Conservation (phyloP, 768 basidiomycete genomes). For the Daedalea quercina region DNA sequence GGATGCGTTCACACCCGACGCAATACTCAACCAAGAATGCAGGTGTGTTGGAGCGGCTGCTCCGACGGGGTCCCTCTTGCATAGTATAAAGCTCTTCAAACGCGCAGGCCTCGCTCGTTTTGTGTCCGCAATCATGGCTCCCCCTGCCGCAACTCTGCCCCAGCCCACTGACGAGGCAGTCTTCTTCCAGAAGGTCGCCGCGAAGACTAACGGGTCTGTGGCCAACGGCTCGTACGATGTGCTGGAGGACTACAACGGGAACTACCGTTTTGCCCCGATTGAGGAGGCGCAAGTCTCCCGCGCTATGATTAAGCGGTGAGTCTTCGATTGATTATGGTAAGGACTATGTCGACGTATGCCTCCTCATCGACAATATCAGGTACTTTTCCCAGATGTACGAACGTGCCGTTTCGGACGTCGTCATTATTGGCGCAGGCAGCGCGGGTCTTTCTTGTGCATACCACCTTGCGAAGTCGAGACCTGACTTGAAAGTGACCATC, state of each 20-base stretch:
- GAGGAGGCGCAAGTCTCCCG: conserved; percentile 71
- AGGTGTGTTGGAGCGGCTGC: not conserved
- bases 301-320: conserved; percentile 67
- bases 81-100: not conserved
- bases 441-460: conserved; percentile 71
- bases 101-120: not conserved
- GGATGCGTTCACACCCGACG: not conserved
- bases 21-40: not conserved
- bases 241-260: conserved; percentile 51
- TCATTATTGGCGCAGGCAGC: conserved; percentile 66
- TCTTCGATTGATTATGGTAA: not conserved
- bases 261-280: conserved; percentile 66
- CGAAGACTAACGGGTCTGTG: conserved; percentile 19
- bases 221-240: conserved; percentile 28
- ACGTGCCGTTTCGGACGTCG: conserved; percentile 67
- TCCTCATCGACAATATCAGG: conserved; percentile 25
- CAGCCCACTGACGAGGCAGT: conserved; percentile 13
- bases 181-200: conserved; percentile 10
- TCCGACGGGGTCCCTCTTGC: not conserved
- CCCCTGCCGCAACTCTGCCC: conserved; percentile 28
- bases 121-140: conserved; percentile 25
- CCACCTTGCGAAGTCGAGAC: conserved; percentile 57
- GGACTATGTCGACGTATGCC: too few species aligned
- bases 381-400: conserved; percentile 75
- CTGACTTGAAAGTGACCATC: conserved; percentile 60